phyloP scores from a whole-genome alignment of 208 protist species.

The Zelonia costaricensis region DNA sequence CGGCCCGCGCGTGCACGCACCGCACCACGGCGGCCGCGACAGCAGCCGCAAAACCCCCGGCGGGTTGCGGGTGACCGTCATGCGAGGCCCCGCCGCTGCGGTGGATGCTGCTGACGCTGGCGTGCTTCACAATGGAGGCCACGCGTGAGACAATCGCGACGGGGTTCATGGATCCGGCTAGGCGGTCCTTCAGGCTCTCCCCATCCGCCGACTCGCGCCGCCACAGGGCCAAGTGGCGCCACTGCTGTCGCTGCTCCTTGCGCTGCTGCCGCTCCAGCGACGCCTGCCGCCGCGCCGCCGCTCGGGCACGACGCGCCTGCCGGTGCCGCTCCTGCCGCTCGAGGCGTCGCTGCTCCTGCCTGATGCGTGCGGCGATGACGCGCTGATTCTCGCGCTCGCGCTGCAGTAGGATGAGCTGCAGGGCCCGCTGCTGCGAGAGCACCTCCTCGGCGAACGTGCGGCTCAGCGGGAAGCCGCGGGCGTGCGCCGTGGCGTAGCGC shows the following conservation, averaged over 20 bases:
- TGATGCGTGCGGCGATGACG: constrained; percentile 15
- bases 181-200: background rate
- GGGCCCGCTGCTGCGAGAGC: constrained; percentile 46
- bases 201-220: constrained; percentile 4
- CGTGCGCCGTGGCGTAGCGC: constrained; percentile 60
- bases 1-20: background rate
- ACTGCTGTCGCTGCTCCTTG: constrained; percentile 8
- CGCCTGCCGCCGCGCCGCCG: constrained; percentile 9
- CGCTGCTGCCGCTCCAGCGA: constrained; percentile 1
- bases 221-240: background rate
- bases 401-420: constrained; percentile 43
- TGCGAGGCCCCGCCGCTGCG: background rate
- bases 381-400: constrained; percentile 38
- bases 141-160: constrained; percentile 19
- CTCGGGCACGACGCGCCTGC: constrained; percentile 20
- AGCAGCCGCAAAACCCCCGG: too few relatives aligned
- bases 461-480: constrained; percentile 46
- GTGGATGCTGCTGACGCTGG: background rate
- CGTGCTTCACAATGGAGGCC: constrained; percentile 26
- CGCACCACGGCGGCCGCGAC: too few relatives aligned
- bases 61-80: background rate
- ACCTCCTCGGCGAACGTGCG: constrained; percentile 73
- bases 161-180: constrained; percentile 17
- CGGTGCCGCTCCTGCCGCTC: constrained; percentile 17
- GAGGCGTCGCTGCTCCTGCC: constrained; percentile 17